Evolutionary conservation across 805 yeast species (phyloP).

Genomic region (Sugiyamaella marilandica): DNA sequence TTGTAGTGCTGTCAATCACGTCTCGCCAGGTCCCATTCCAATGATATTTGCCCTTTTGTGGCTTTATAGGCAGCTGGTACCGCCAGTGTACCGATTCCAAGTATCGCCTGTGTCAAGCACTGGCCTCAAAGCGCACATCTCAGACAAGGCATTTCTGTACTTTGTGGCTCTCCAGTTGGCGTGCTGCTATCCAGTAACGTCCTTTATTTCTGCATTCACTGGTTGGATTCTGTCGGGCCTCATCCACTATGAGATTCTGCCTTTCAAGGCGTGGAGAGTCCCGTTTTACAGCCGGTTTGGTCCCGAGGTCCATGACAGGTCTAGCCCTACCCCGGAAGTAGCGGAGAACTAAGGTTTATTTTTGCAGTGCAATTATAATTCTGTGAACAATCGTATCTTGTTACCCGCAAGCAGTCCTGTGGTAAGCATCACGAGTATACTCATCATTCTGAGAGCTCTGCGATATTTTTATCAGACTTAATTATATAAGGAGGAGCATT

Average conservation of each 20-base stretch:
- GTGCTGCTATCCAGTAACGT: conserved; percentile 30
- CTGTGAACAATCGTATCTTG: too few relatives aligned
- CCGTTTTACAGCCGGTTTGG: conserved; percentile 24
- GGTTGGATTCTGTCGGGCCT: conserved; percentile 40
- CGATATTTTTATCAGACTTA: too few relatives aligned
- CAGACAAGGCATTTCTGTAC: conserved; percentile 37
- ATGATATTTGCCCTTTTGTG: conserved; percentile 35
- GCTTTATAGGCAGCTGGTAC: conserved; percentile 37
- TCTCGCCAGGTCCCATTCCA: conserved; percentile 36
- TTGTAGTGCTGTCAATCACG: conserved; percentile 10
- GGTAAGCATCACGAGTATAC: too few relatives aligned
- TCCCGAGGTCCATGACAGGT: conserved; percentile 1
- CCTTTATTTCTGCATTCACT: conserved; percentile 26
- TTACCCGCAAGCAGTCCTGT: too few relatives aligned
- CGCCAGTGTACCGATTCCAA: conserved; percentile 38
- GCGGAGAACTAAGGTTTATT: neutral
- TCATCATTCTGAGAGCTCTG: too few relatives aligned
- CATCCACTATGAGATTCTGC: conserved; percentile 34
- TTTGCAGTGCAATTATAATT: too few relatives aligned
- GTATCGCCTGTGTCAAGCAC: conserved; percentile 20
- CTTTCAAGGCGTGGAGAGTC: conserved; percentile 39
- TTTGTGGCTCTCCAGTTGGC: conserved; percentile 33
- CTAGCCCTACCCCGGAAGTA: neutral
- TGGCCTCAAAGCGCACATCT: conserved; percentile 19
- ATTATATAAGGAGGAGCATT: too few relatives aligned